Conservation (phyloP, 495 filamentous ascomycete genomes). For the Talaromyces wortmannii region DNA sequence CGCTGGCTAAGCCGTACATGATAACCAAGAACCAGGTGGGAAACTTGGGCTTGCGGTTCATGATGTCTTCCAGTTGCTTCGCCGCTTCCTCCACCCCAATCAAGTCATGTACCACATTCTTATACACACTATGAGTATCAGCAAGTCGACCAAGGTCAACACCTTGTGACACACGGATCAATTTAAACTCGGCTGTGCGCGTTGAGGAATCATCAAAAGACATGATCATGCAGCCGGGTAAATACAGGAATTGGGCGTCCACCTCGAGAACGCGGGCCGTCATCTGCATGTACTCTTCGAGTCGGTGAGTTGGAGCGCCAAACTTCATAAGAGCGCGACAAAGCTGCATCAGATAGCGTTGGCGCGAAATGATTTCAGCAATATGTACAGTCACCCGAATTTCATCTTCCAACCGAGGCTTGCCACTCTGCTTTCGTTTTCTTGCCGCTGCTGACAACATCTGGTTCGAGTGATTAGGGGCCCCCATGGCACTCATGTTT, state of each 20-base stretch:
- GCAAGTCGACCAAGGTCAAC: conserved; percentile 76
- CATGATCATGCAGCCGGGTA: conserved; percentile 90
- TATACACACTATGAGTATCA: conserved; percentile 82
- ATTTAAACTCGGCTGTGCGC: conserved; percentile 84
- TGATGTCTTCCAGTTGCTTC: conserved; percentile 50
- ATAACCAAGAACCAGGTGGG: conserved; percentile 60
- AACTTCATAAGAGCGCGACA: conserved; percentile 80
- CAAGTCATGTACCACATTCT: conserved; percentile 82
- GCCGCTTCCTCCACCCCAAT: conserved; percentile 76
- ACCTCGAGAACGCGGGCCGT: conserved; percentile 78
- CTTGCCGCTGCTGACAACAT: conserved; percentile 16
- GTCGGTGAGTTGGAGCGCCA: conserved; percentile 66
- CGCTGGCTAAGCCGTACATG: conserved; percentile 77
- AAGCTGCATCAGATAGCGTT: conserved; percentile 79
- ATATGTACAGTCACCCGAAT: conserved; percentile 78
- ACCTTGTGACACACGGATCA: conserved; percentile 66
- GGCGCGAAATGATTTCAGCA: conserved; percentile 67
- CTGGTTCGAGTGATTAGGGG: conserved; percentile 14
- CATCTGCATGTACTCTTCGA: conserved; percentile 84
- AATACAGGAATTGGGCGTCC: conserved; percentile 81
- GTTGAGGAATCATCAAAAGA: conserved; percentile 83
- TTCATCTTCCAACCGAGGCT: conserved; percentile 38
- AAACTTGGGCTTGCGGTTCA: conserved; percentile 47
- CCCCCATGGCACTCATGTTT: conserved; percentile 17
- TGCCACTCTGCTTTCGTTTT: conserved; percentile 19